Percentiles rank a stretch among this genome's conserved stretches.
phyloP scores from a whole-genome alignment of 2,329 filamentous ascomycete species.

The Pezicula carpinea region DNA sequence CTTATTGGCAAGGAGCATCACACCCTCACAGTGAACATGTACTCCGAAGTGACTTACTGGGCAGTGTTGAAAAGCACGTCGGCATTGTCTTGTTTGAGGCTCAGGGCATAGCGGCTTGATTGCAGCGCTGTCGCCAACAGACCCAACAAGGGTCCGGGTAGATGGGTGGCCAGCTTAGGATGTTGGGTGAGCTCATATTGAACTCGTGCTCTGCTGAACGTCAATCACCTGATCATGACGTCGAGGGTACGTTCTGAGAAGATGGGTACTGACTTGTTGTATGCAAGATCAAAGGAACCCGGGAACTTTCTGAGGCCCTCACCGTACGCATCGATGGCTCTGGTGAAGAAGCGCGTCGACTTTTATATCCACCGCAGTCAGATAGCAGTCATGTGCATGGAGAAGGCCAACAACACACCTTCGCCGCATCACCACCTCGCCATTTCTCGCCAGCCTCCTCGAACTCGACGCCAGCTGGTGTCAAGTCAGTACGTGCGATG shows the following conservation, averaged over 20 bases:
- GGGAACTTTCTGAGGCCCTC: conserved; percentile 58
- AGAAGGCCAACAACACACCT: conserved; percentile 30
- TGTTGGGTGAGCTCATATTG: conserved; percentile 68
- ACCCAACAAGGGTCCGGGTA: conserved; percentile 49
- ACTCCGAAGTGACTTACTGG: no score
- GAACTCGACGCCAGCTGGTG: conserved; percentile 55
- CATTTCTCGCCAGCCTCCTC: conserved; percentile 73
- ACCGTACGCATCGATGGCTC: conserved; percentile 63
- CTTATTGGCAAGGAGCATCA: no score
- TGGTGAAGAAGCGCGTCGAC: conserved; percentile 48
- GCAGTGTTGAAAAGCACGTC: conserved; percentile 69
- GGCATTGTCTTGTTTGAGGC: conserved; percentile 55
- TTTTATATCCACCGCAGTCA: conserved; percentile 8
- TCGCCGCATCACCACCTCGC: conserved; percentile 64
- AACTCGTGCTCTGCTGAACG: conserved; percentile 51
- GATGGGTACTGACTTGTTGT: conserved; percentile 57
- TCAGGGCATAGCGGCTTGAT: conserved; percentile 59
- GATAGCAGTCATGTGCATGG: conserved; percentile 4
- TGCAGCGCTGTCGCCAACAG: conserved; percentile 55
- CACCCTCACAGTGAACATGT: no score
- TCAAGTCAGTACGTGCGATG: conserved; percentile 5
- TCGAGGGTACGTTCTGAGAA: background rate
- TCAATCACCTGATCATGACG: conserved; percentile 9
- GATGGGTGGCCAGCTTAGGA: conserved; percentile 52
- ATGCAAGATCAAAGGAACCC: conserved; percentile 63